Conservation (phyloP, 768 basidiomycete genomes). For the Sporobolomyces phaffii region DNA sequence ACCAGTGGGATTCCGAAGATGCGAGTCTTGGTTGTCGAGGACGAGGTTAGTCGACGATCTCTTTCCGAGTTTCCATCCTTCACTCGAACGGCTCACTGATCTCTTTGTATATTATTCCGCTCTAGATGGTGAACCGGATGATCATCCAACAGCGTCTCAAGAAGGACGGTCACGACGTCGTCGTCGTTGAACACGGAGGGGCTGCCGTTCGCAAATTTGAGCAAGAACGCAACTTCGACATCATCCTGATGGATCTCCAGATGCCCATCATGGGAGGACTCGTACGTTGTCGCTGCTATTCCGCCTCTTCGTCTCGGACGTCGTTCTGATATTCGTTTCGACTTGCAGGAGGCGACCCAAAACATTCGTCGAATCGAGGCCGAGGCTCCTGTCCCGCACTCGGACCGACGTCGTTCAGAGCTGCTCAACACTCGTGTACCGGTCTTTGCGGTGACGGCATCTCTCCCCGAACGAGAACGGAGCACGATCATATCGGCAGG, state of each 20-base stretch:
- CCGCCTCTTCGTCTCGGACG: too few relatives aligned
- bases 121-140: slow-evolving; percentile 63
- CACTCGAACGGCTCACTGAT: neutral
- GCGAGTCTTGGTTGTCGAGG: slow-evolving; percentile 59
- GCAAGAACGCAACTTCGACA: slow-evolving; percentile 61
- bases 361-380: slow-evolving; percentile 62
- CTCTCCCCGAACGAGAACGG: slow-evolving; percentile 48
- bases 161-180: slow-evolving; percentile 61
- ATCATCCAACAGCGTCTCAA: slow-evolving; percentile 64
- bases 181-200: slow-evolving; percentile 66
- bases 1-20: slow-evolving; percentile 35
- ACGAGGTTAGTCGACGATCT: slow-evolving; percentile 53
- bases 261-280: slow-evolving; percentile 70
- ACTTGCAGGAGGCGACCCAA: slow-evolving; percentile 53
- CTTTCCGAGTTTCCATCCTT: neutral
- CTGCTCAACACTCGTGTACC: slow-evolving; percentile 62
- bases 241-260: slow-evolving; percentile 78
- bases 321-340: neutral
- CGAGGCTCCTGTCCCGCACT: slow-evolving; percentile 15
- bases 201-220: slow-evolving; percentile 59
- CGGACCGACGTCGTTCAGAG: slow-evolving; percentile 49
- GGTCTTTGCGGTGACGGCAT: slow-evolving; percentile 76
- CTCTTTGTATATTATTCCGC: neutral
- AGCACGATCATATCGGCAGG: slow-evolving; percentile 35
- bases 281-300: neutral